Percentiles rank a stretch among this genome's conserved stretches.
These are phyloP conservation scores for Zygosaccharomyces gambellarensis DNA, from an alignment of 805 yeast genomes.

Conservation along the genomic window DNA sequence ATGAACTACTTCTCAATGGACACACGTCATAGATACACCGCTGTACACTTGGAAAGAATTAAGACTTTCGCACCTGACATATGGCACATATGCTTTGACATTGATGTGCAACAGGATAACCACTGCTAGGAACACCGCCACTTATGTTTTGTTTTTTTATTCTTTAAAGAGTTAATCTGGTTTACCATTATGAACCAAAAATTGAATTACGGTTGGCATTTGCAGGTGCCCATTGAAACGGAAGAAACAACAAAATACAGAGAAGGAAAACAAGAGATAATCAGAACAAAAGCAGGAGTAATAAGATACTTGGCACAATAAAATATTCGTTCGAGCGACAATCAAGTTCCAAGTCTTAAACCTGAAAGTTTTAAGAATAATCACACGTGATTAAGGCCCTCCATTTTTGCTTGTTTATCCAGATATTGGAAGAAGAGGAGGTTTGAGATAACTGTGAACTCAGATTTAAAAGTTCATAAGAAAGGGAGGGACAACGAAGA, in stretches of 20 bases:
- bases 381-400: not conserved
- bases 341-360: too few relatives aligned
- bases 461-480: not conserved
- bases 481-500: not conserved
- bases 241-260: not conserved
- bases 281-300: not conserved
- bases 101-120: conserved; percentile 15
- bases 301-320: too few relatives aligned
- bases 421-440: not conserved
- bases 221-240: not conserved
- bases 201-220: not conserved
- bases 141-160: not conserved
- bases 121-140: not conserved
- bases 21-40: conserved; percentile 6
- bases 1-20: conserved; percentile 5
- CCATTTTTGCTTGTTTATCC: not conserved
- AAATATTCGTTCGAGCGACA: too few relatives aligned
- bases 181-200: not conserved
- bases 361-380: too few relatives aligned
- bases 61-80: conserved; percentile 87
- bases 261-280: not conserved
- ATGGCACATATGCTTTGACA: conserved; percentile 65
- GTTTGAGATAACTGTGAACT: not conserved
- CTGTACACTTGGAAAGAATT: conserved; percentile 52
- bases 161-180: not conserved